These are phyloP conservation scores for Lactarius pseudohatsudake DNA, from an alignment of 768 basidiomycete genomes.

Conservation along the genomic window DNA sequence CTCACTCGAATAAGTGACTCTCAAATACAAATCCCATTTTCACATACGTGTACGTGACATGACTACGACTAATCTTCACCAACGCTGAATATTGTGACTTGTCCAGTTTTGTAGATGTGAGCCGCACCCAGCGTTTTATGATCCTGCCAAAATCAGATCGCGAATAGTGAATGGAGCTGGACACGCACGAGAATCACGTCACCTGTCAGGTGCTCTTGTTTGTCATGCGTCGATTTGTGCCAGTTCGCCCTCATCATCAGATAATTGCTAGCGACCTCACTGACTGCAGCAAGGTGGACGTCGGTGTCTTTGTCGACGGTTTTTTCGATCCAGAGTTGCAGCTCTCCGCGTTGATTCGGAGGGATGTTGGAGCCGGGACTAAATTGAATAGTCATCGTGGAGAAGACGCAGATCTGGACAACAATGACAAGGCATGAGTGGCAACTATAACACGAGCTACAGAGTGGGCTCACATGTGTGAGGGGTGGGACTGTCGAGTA, in stretches of 20 bases:
- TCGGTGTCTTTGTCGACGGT: neutral
- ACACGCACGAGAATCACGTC: neutral
- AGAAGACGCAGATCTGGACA: neutral
- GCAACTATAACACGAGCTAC: neutral
- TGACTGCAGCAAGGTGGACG: neutral
- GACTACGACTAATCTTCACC: neutral
- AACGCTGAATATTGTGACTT: neutral
- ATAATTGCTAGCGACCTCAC: neutral
- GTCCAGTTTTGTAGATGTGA: neutral
- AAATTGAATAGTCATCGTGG: neutral
- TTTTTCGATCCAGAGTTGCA: constrained; percentile 3
- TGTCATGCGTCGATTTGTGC: neutral
- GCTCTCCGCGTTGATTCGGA: neutral
- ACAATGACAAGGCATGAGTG: neutral
- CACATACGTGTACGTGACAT: neutral
- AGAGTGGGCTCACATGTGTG: neutral
- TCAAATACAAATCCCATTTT: neutral
- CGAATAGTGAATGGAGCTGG: neutral
- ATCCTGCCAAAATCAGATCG: neutral
- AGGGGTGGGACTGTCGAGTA: neutral
- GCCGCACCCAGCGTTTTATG: neutral
- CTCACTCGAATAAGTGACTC: too few species aligned
- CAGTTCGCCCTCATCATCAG: neutral
- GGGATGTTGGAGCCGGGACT: neutral
- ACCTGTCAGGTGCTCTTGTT: neutral